Base-by-base conservation (phyloP, 1,284 basidiomycete genomes). In the Afroboletus lepidellus region DNA sequence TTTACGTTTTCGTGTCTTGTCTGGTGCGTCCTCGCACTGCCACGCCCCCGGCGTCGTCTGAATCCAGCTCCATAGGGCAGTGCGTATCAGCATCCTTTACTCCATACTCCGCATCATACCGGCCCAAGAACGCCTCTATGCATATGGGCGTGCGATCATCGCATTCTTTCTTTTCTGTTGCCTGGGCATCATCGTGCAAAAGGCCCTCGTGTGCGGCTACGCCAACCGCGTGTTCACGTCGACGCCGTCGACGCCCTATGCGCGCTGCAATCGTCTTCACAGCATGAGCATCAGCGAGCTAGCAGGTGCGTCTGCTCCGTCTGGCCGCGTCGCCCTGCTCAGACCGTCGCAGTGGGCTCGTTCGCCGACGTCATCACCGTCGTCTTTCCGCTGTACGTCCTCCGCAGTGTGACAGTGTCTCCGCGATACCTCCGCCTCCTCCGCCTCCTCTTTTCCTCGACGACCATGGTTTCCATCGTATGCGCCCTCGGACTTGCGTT, bases 21-120 rank as follows among this genome's bases (percentile, higher is more conserved):
- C 8, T 60, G 56, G 58, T 60, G 15, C 42, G 58, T 60, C n/a
- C n/a, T n/a, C n/a, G 2, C 25, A 9, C 36, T 13, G 36, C 20
- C 8, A 20, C 37, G 5, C 13, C 12, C 29, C 32, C 15, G 3
- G 13, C 13, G 6, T 41, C 2, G 5, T 8, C 37, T 18, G 25
- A 51, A 13, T 53, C 25, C 11, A 27, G 9, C 9, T 27, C 32
- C 9, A 5, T 23, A 57, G 56, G 56, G 32, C 55, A 8, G 49
- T 58, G 20, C 56, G 56, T 13, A 43, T 58, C 25, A 57, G 56
- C 46, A 60, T 57, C 8, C 20, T 57, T 8, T 46, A 46, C 23
- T 57, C 56, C 11, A 58, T 57, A 21, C 25, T 57, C 46, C 56
- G 56, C 24, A 42, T 57, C 9, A 45, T 60, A 45, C 56, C 56